Evolutionary conservation across 2,329 filamentous ascomycete genomes (phyloP).

Genomic region (Cytospora leucostoma): DNA sequence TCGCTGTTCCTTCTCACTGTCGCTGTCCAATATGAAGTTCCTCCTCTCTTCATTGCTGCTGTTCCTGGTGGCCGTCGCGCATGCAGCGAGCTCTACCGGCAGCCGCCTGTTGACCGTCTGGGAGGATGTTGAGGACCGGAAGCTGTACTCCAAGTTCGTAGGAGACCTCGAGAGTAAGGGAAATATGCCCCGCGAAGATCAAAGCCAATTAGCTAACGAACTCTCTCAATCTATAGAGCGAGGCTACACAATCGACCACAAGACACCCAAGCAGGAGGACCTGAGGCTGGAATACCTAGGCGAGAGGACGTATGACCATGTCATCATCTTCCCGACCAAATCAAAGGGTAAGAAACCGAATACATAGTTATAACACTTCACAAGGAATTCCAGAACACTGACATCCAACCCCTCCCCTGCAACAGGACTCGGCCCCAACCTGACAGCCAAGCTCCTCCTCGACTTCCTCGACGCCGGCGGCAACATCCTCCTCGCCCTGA

Average conservation of each 20-base stretch:
- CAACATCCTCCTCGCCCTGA: constrained; percentile 86
- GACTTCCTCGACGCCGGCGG: constrained; percentile 90
- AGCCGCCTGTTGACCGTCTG: constrained; percentile 81
- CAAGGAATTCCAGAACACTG: background rate
- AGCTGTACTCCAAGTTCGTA: constrained; percentile 79
- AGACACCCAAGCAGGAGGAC: constrained; percentile 78
- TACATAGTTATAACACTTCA: constrained; percentile 6
- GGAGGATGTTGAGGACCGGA: constrained; percentile 80
- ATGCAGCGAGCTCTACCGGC: constrained; percentile 78
- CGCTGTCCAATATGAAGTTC: constrained; percentile 64
- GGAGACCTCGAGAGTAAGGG: constrained; percentile 68
- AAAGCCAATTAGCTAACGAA: background rate
- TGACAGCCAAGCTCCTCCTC: constrained; percentile 83
- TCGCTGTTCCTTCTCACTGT: constrained; percentile 21
- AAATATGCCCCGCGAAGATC: background rate
- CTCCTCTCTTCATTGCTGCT: constrained; percentile 70
- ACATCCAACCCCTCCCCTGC: background rate
- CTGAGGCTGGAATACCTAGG: constrained; percentile 82
- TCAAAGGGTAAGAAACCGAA: constrained; percentile 71
- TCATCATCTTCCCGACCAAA: constrained; percentile 85
- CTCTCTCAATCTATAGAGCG: constrained; percentile 57
- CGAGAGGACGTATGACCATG: constrained; percentile 86
- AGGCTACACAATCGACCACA: constrained; percentile 78
- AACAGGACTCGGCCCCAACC: constrained; percentile 78
- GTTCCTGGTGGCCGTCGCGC: constrained; percentile 64